phyloP scores from a whole-genome alignment of 768 basidiomycete species.

The Hypholoma fasciculare region DNA sequence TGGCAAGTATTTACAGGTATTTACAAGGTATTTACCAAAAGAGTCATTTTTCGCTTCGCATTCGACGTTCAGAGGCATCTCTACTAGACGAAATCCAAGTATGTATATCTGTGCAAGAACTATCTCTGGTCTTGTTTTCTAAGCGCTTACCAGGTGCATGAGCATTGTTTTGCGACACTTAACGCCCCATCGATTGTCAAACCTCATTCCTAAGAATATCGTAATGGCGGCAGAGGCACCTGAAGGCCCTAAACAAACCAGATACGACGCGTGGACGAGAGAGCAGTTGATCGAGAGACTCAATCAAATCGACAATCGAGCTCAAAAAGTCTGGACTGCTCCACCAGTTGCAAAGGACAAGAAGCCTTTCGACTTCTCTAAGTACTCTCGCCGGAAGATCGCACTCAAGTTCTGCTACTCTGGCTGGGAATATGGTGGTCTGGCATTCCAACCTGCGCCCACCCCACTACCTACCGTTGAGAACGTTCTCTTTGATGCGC shows the following conservation, averaged over 20 bases:
- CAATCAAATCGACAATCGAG: conserved; percentile 48
- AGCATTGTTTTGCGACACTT: conserved; percentile 15
- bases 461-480: conserved; percentile 91
- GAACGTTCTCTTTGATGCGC: conserved; percentile 76
- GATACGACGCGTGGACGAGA: conserved; percentile 40
- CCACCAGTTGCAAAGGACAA: conserved; percentile 19
- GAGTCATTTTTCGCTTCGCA: too few relatives aligned
- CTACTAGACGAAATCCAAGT: too few relatives aligned
- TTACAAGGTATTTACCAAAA: too few relatives aligned
- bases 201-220: conserved; percentile 16
- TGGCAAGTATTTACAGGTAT: too few relatives aligned
- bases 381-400: conserved; percentile 82
- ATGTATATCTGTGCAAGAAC: too few relatives aligned
- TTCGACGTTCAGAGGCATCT: too few relatives aligned
- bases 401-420: conserved; percentile 93
- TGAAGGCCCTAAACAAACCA: conserved; percentile 29
- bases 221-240: conserved; percentile 17
- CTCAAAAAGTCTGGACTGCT: conserved; percentile 9
- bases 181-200: conserved; percentile 11
- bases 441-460: conserved; percentile 74
- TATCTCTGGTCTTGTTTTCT: too few relatives aligned
- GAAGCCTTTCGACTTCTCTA: conserved; percentile 59
- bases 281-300: conserved; percentile 73
- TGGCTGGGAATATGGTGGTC: conserved; percentile 89
- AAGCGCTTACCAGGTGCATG: conserved; percentile 5